Evolutionary conservation across 1,284 basidiomycete genomes (phyloP), one percentile per base, ranked within the genome.

Genomic region (Fomitiporia mediterranea): DNA sequence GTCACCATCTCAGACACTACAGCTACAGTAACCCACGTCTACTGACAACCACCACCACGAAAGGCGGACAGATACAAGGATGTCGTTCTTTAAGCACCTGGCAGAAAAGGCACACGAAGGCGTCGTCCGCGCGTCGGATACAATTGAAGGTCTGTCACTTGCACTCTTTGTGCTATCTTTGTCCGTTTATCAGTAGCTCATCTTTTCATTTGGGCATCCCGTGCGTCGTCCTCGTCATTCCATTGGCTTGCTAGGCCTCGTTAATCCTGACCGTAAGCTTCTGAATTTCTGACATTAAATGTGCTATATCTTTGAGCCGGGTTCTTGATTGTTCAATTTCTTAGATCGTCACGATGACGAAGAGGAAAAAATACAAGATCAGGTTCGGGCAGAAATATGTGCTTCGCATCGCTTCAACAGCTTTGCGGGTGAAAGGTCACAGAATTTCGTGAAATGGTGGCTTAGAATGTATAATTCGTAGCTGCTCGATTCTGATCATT

Each of bases 381-480:
- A 77, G 34, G 75, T 86, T 60, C 74, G 86, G 19, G 75, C 79
- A 52, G 78, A 84, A 64, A 94, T 96, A 65, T 84, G 85, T 60
- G 81, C 81, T 2, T 71, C 76, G 15, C 94, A 98, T 72, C 82
- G 94, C 28, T 98, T 92, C 71, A 68, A 82, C 37, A 91, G 87
- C 62, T 98, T 97, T 69, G 91, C 94, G 0, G 75, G 72, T 9
- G 78, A 89, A 65, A 74, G 89, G 25, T 61, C 71, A 1, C 75
- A 82, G 13, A 95, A 95, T 68, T 75, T 80, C 48, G 87, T 91
- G 47, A 97, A 96, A 72, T 97, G 91, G 91, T 89, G 59, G 75
- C 51, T 30, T 13, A 34, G 15, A 25, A 6, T 42, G 25, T 2
- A 35, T 7, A 4, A 7, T 17, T 42, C 25, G 23, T 25, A 9